Percentiles rank a stretch among this genome's conserved stretches.
Conservation (phyloP, 2,329 filamentous ascomycete species). For the Nothophoma quercina region DNA sequence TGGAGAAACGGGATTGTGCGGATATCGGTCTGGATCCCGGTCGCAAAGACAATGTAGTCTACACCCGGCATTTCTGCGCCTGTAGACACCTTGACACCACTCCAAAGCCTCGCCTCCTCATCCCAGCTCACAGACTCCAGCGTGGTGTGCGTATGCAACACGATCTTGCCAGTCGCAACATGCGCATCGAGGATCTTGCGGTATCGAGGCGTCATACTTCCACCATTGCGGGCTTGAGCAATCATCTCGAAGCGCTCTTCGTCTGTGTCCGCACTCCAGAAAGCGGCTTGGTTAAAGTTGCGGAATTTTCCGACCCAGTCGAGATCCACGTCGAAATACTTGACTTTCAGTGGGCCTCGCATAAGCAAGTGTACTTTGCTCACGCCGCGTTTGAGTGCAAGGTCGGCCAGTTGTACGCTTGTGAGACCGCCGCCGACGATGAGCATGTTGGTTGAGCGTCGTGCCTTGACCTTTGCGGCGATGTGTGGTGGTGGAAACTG, state of each 20-base stretch:
- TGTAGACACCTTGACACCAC: slow-evolving; percentile 55
- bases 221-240: slow-evolving; percentile 71
- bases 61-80: slow-evolving; percentile 59
- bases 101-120: slow-evolving; percentile 49
- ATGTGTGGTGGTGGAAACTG: slow-evolving; percentile 65
- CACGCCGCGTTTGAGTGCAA: slow-evolving; percentile 70
- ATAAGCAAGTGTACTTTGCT: slow-evolving; percentile 74
- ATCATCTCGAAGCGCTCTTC: slow-evolving; percentile 73
- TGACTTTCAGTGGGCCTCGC: slow-evolving; percentile 68
- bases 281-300: slow-evolving; percentile 77
- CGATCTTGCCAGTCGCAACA: slow-evolving; percentile 59
- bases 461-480: slow-evolving; percentile 58
- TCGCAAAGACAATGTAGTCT: slow-evolving; percentile 79
- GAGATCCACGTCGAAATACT: slow-evolving; percentile 79
- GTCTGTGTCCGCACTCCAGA: slow-evolving; percentile 78
- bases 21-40: slow-evolving; percentile 72
- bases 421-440: slow-evolving; percentile 80
- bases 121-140: slow-evolving; percentile 63
- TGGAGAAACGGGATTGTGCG: slow-evolving; percentile 66
- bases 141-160: slow-evolving; percentile 65
- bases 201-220: slow-evolving; percentile 76
- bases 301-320: slow-evolving; percentile 85
- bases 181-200: slow-evolving; percentile 72
- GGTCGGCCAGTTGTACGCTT: slow-evolving; percentile 75
- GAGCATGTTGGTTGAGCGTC: slow-evolving; percentile 65